Evolutionary conservation across 306 rosid genomes (phyloP).

Genomic region (Pterocarpus santalinus): DNA sequence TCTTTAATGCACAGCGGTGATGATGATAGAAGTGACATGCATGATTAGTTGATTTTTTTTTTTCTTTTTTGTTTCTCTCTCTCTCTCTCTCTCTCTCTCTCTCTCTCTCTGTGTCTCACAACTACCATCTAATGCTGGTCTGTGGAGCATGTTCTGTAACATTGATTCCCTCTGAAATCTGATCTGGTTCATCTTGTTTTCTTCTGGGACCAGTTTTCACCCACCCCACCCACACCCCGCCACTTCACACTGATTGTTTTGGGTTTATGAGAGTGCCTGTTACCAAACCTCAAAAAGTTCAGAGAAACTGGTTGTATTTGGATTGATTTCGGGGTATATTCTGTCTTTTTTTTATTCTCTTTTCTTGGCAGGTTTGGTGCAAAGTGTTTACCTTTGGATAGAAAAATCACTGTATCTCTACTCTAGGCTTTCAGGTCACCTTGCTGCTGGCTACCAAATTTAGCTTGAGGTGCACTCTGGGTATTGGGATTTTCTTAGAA

Average conservation of each 20-base stretch:
- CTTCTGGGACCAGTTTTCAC: constrained; percentile 29
- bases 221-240: neutral
- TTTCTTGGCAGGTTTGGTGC: constrained; percentile 31
- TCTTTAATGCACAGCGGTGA: constrained; percentile 7
- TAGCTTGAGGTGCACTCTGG: constrained; percentile 22
- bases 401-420: constrained; percentile 17
- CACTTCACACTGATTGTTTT: constrained; percentile 41
- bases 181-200: constrained; percentile 44
- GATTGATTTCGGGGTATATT: neutral
- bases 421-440: constrained; percentile 35
- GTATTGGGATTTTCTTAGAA: constrained; percentile 23
- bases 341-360: neutral
- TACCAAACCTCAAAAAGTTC: constrained; percentile 29
- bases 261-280: constrained; percentile 34
- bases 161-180: constrained; percentile 37
- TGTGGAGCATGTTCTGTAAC: constrained; percentile 27
- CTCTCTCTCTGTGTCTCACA: no score
- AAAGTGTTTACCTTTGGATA: constrained; percentile 25
- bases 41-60: constrained; percentile 29
- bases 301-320: constrained; percentile 17
- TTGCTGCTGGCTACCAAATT: constrained; percentile 2
- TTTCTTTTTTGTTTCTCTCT: neutral
- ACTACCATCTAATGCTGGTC: constrained; percentile 2
- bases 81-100: no score
- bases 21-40: constrained; percentile 39